phyloP scores from a whole-genome alignment of 345 rosid genomes.

The Tarenaya hassleriana region DNA sequence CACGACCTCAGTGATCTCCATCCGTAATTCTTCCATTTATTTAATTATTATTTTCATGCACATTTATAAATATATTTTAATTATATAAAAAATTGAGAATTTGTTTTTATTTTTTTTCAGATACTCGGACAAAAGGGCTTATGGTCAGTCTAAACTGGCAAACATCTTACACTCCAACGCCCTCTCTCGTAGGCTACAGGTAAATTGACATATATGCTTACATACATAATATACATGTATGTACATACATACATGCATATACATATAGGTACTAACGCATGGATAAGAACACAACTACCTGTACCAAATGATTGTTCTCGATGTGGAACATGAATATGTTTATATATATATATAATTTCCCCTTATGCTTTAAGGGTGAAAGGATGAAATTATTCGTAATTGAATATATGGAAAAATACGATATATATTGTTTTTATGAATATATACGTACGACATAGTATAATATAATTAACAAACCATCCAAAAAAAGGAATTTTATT shows the following conservation, averaged over 20 bases:
- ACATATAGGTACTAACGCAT: too few species aligned
- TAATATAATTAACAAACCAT: too few species aligned
- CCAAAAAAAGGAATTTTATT: neutral
- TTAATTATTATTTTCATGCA: neutral
- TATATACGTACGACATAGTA: too few species aligned
- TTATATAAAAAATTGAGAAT: neutral
- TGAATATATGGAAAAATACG: too few species aligned
- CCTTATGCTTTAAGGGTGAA: too few species aligned
- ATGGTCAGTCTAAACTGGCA: slow-evolving; percentile 90
- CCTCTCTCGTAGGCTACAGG: slow-evolving; percentile 78
- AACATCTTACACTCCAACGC: slow-evolving; percentile 79
- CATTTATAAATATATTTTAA: neutral
- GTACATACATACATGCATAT: too few species aligned
- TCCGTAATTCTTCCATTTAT: slow-evolving; percentile 27
- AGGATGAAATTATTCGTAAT: too few species aligned
- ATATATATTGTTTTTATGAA: too few species aligned
- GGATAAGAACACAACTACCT: neutral
- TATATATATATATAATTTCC: too few species aligned
- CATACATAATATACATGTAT: neutral
- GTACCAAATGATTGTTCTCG: neutral
- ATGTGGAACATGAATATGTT: too few species aligned
- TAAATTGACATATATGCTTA: slow-evolving; percentile 15
- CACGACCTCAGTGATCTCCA: slow-evolving; percentile 40
- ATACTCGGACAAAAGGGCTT: slow-evolving; percentile 74
- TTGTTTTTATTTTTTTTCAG: slow-evolving; percentile 26